Percentiles rank a stretch among this genome's conserved stretches.
Conservation (phyloP, 768 basidiomycete species). For the Butyriboletus loyo region DNA sequence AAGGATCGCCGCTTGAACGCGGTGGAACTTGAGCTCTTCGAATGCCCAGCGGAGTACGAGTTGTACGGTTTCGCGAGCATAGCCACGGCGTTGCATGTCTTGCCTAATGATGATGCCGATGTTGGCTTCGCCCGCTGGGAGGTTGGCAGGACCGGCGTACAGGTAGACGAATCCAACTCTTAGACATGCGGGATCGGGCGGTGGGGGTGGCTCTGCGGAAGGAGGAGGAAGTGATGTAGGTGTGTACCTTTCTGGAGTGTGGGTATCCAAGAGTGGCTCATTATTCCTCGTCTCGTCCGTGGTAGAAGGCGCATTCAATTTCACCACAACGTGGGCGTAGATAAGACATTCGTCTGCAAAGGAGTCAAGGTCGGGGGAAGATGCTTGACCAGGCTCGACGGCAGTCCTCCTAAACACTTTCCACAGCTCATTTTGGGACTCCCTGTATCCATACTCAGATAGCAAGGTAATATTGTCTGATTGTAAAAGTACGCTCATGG, state of each 20-base stretch:
- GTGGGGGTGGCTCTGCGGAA: not conserved
- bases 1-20: constrained; percentile 41
- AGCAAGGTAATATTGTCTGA: constrained; percentile 16
- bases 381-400: constrained; percentile 28
- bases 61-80: constrained; percentile 45
- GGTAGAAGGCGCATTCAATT: not conserved
- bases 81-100: constrained; percentile 38
- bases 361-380: constrained; percentile 17
- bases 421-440: constrained; percentile 18
- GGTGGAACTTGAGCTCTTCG: constrained; percentile 34
- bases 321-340: constrained; percentile 19
- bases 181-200: not conserved
- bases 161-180: constrained; percentile 30
- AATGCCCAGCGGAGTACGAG: constrained; percentile 46
- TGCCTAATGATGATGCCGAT: constrained; percentile 52
- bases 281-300: not conserved
- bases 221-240: not conserved
- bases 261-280: not conserved
- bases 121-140: constrained; percentile 43
- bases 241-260: not conserved
- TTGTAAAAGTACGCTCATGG: constrained; percentile 7
- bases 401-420: constrained; percentile 18
- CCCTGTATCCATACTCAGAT: not conserved
- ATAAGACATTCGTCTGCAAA: constrained; percentile 32
- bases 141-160: constrained; percentile 14